Base-by-base conservation (phyloP, 441 rosid genomes). In the Omphalea diandra region DNA sequence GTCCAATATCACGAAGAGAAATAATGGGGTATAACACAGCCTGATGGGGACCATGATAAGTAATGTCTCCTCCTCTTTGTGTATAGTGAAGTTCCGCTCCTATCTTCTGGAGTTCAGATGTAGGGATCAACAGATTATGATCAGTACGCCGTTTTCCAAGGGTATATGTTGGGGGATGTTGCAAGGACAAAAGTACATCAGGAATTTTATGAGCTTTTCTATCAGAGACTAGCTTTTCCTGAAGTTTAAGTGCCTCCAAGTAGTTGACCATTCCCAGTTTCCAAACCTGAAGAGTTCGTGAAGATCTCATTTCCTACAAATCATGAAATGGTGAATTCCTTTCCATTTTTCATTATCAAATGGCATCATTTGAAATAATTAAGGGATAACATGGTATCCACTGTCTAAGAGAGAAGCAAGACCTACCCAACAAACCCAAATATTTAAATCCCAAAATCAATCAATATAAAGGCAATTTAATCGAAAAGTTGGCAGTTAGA, bases 61-160 rank as follows among this genome's bases (percentile, higher is more conserved):
- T 93, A 66, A 95, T 87, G 60, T 90, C 97, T 47, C 99, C 98
- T 71, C 98, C 98, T 85, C 97, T 85, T 76, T 88, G 90, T 6
- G 98, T 90, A 71, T 88, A 87, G 67, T 90, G 90, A 77, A 93
- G 98, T 69, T 89, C 86, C 52, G 95, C 96, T 75, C 97, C 97
- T 27, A 89, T 68, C 62, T 75, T 81, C 40, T 73, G 77, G 62
- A 93, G 90, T 71, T 93, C 93, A 69, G 88, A 71, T 72, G 73
- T 66, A 27, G 92, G 76, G 31, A 92, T 76, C 64, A 93, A 79
- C 58, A 95, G 73, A 77, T 90, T 90, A 81, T 89, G 90, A 77
- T 86, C 92, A 7, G 96, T 92, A 62, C 85, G 74, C 31, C 95
- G 83, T 70, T 93, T 94, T 38, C 97, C 98, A 11, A 93, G 85